Evolutionary conservation across 2,329 filamentous ascomycete species (phyloP).

Genomic region (Stagonosporopsis vannaccii): DNA sequence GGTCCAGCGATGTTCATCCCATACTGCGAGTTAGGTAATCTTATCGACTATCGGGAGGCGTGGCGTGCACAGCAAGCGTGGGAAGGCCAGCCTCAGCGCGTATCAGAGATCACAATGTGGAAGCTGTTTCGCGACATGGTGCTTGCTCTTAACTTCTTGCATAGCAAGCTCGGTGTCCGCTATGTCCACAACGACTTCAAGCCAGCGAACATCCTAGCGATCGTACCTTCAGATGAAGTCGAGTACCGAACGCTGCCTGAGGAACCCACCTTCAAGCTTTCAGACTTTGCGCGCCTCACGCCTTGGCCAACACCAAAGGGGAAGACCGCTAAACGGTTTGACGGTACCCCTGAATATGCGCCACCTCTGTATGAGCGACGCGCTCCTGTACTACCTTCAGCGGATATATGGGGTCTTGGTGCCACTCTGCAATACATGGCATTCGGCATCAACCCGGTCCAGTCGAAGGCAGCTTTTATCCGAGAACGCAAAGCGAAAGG

Average conservation of each 20-base stretch:
- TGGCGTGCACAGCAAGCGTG: constrained; percentile 10
- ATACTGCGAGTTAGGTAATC: constrained; percentile 28
- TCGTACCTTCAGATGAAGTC: not conserved
- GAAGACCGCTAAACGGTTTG: not conserved
- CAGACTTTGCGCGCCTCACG: constrained; percentile 29
- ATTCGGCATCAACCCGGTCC: constrained; percentile 15
- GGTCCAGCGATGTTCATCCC: constrained; percentile 31
- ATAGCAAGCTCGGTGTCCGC: constrained; percentile 18
- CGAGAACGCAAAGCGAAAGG: not conserved
- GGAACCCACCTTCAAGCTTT: constrained; percentile 35
- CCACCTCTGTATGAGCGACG: constrained; percentile 23
- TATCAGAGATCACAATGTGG: constrained; percentile 37
- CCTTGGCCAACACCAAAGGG: constrained; percentile 1
- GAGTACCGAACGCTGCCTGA: constrained; percentile 4
- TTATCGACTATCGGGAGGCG: constrained; percentile 12
- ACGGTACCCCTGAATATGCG: constrained; percentile 31
- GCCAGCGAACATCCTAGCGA: constrained; percentile 57
- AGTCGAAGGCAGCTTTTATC: constrained; percentile 20
- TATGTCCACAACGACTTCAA: constrained; percentile 92
- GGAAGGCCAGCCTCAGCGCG: not conserved
- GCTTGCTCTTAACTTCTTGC: constrained; percentile 32
- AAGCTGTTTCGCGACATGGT: constrained; percentile 35
- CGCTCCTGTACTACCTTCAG: constrained; percentile 19
- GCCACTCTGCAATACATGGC: constrained; percentile 31
- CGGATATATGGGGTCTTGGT: constrained; percentile 36